These are phyloP conservation scores for Escovopsis weberi DNA, from an alignment of 2,329 filamentous ascomycete genomes.

Conservation along the genomic window DNA sequence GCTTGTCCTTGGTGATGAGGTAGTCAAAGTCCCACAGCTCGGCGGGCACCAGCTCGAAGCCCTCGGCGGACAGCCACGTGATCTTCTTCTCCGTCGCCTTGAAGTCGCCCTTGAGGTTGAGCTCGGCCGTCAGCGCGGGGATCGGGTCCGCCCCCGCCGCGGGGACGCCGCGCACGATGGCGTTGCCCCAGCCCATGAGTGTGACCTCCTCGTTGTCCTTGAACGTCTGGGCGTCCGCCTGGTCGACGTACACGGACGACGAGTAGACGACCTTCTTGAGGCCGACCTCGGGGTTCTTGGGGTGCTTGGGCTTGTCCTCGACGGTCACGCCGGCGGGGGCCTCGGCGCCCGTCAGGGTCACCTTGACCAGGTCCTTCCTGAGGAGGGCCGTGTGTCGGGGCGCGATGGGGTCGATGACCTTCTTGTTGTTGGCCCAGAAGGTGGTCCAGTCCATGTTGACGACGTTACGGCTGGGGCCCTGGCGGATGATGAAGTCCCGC, in stretches of 20 bases:
- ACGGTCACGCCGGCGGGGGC: constrained; percentile 46
- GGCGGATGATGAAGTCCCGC: constrained; percentile 71
- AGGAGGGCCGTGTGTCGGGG: constrained; percentile 61
- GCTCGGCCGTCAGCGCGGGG: constrained; percentile 59
- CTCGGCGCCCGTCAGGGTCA: constrained; percentile 53
- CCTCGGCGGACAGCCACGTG: constrained; percentile 72
- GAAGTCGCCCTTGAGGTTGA: constrained; percentile 86
- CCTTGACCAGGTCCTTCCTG: constrained; percentile 56
- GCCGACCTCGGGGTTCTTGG: constrained; percentile 75
- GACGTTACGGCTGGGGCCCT: constrained; percentile 72
- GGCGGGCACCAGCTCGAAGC: constrained; percentile 62
- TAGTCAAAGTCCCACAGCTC: constrained; percentile 93
- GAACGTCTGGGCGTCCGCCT: constrained; percentile 72
- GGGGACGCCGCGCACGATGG: constrained; percentile 56
- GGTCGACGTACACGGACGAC: constrained; percentile 64
- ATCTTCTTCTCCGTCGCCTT: constrained; percentile 95
- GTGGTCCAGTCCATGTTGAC: constrained; percentile 72
- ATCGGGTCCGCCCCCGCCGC: constrained; percentile 36
- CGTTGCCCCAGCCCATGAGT: constrained; percentile 93
- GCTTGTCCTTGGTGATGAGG: constrained; percentile 86
- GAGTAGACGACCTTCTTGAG: constrained; percentile 75
- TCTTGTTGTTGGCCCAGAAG: constrained; percentile 64
- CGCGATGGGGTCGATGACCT: constrained; percentile 64
- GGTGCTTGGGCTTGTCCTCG: constrained; percentile 73
- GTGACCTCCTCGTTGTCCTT: constrained; percentile 82